Conservation (phyloP, 768 basidiomycete species). For the Kwoniella sp. region DNA sequence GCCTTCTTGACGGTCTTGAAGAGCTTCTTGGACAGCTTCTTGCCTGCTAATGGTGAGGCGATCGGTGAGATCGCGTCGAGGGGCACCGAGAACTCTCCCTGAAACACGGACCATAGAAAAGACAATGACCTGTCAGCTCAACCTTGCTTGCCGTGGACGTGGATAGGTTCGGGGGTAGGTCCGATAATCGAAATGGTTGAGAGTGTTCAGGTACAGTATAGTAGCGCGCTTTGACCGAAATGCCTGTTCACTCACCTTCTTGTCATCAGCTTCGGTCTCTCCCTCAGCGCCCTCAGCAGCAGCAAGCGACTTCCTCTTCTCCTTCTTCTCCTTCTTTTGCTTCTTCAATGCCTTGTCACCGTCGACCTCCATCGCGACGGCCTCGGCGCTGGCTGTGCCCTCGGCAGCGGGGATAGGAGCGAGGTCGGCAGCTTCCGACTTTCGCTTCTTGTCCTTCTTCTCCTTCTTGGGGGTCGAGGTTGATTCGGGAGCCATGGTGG, state of each 20-base stretch:
- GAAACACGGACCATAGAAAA: neutral
- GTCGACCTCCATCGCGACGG: slow-evolving; percentile 50
- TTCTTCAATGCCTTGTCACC: slow-evolving; percentile 55
- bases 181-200: slow-evolving; percentile 1
- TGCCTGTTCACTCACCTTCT: slow-evolving; percentile 42
- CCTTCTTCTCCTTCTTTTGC: slow-evolving; percentile 59
- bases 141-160: neutral
- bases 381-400: slow-evolving; percentile 51
- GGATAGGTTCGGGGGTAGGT: neutral
- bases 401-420: slow-evolving; percentile 40
- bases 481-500: slow-evolving; percentile 23
- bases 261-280: slow-evolving; percentile 60
- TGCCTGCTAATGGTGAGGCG: slow-evolving; percentile 87
- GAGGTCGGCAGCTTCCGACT: slow-evolving; percentile 52
- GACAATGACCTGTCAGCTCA: neutral
- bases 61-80: slow-evolving; percentile 88
- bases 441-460: slow-evolving; percentile 54
- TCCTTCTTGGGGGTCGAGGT: slow-evolving; percentile 51
- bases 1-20: slow-evolving; percentile 95
- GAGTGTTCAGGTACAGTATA: neutral
- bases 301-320: slow-evolving; percentile 51
- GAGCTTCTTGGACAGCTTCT: slow-evolving; percentile 90
- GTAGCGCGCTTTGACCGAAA: too few species aligned
- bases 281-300: slow-evolving; percentile 34
- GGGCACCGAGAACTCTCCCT: slow-evolving; percentile 62